Percentiles rank a stretch among this genome's conserved stretches.
These are phyloP conservation scores for Amylostereum areolatum DNA, from an alignment of 1,284 basidiomycete species.

Conservation along the genomic window DNA sequence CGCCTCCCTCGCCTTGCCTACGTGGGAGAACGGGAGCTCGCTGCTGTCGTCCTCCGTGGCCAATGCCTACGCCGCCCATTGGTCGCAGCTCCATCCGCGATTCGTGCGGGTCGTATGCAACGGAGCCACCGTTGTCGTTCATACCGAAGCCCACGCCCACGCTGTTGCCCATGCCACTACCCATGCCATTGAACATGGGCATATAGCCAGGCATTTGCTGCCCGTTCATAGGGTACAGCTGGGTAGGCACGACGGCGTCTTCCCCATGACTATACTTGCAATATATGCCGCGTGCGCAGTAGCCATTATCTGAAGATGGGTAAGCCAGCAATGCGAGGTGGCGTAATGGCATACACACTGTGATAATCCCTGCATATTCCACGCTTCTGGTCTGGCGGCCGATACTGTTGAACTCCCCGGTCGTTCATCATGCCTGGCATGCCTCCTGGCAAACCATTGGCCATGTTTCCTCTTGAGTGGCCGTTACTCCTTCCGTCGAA, in stretches of 20 bases:
- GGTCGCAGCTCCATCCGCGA: constrained; percentile 70
- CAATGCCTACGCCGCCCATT: constrained; percentile 16
- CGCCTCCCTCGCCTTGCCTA: constrained; percentile 36
- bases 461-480: constrained; percentile 24
- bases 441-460: constrained; percentile 25
- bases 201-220: constrained; percentile 37
- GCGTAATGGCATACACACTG: constrained; percentile 49
- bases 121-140: constrained; percentile 19
- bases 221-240: constrained; percentile 54
- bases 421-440: constrained; percentile 34
- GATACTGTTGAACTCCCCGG: constrained; percentile 49
- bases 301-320: constrained; percentile 69
- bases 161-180: constrained; percentile 16
- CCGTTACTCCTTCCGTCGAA: constrained; percentile 36
- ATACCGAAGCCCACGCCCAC: constrained; percentile 38
- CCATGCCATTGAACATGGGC: constrained; percentile 44
- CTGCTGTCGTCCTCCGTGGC: constrained; percentile 31
- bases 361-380: constrained; percentile 86
- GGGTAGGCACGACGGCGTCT: constrained; percentile 67
- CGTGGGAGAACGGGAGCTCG: constrained; percentile 56
- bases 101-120: constrained; percentile 71
- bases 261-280: constrained; percentile 93
- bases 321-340: constrained; percentile 4
- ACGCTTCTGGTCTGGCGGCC: constrained; percentile 61
- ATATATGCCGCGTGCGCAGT: constrained; percentile 82